phyloP scores from a whole-genome alignment of 148 eudicot genomes.

The Fallopia convolvulus region DNA sequence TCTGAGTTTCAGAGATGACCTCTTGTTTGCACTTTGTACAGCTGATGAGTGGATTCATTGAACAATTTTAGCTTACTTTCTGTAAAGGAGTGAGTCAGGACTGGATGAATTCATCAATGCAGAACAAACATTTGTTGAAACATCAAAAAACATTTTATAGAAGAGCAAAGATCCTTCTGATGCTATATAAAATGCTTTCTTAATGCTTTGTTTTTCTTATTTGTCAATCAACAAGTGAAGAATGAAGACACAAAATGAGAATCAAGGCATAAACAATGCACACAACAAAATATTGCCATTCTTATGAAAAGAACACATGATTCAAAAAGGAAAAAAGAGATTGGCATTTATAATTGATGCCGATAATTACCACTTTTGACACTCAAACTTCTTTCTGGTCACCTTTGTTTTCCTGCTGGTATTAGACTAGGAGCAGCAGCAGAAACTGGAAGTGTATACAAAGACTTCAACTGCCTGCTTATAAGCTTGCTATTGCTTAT shows the following conservation, averaged over 20 bases:
- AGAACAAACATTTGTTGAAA: not conserved
- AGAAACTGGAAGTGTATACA: slow-evolving; percentile 54
- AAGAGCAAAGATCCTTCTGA: not conserved
- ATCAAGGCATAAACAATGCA: not conserved
- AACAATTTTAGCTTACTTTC: not conserved
- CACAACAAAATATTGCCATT: not conserved
- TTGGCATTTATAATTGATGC: not conserved
- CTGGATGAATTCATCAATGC: slow-evolving; percentile 1
- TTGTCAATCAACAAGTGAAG: not conserved
- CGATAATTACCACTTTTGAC: not conserved
- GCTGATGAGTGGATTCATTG: slow-evolving; percentile 1
- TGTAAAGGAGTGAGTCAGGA: not conserved
- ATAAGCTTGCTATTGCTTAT: slow-evolving; percentile 70
- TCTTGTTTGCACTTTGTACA: slow-evolving; percentile 1
- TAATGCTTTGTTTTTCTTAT: not conserved
- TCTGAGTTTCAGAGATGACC: not conserved
- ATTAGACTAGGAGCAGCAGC: not conserved
- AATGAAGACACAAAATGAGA: not conserved
- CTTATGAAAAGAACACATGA: not conserved
- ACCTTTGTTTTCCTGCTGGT: slow-evolving; percentile 8
- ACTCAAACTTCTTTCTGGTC: not conserved
- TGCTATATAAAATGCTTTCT: not conserved
- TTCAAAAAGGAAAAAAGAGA: not conserved
- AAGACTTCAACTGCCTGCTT: slow-evolving; percentile 61
- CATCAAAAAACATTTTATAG: not conserved